These are phyloP conservation scores for Adansonia gregorii DNA, from an alignment of 441 rosid species.

Conservation along the genomic window DNA sequence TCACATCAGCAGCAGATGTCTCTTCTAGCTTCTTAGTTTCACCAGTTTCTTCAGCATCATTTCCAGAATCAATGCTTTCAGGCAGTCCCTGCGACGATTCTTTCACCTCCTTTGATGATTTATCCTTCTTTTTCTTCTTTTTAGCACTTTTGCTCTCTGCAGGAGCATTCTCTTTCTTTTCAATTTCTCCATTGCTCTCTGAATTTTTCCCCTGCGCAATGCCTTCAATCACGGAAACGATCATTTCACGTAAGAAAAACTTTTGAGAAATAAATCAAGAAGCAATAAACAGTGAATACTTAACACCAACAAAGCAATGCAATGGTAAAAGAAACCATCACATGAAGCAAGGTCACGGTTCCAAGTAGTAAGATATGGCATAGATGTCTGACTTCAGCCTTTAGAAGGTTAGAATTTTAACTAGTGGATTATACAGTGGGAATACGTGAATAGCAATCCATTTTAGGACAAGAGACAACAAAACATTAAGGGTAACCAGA, in stretches of 20 bases:
- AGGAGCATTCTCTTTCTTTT: conserved; percentile 53
- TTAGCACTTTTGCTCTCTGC: conserved; percentile 63
- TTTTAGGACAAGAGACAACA: not conserved
- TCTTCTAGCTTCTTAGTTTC: conserved; percentile 46
- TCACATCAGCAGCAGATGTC: conserved; percentile 54
- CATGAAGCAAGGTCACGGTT: not conserved
- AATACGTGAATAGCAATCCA: not conserved
- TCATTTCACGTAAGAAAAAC: conserved; percentile 1
- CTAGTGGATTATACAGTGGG: not conserved
- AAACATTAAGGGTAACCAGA: not conserved
- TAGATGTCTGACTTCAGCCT: not conserved
- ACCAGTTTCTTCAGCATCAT: conserved; percentile 38
- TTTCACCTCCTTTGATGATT: conserved; percentile 50
- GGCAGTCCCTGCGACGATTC: conserved; percentile 49
- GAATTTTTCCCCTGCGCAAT: conserved; percentile 42
- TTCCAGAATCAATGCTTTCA: conserved; percentile 34
- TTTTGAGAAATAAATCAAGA: not conserved
- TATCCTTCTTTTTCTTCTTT: conserved; percentile 82
- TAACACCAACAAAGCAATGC: not conserved
- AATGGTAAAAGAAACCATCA: not conserved
- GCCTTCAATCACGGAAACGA: conserved; percentile 31
- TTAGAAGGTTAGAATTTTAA: not conserved
- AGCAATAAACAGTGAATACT: not conserved
- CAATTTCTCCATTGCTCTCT: conserved; percentile 42
- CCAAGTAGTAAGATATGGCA: not conserved